These are phyloP conservation scores for Kodamaea kakaduensis DNA, from an alignment of 805 yeast genomes.

Conservation along the genomic window DNA sequence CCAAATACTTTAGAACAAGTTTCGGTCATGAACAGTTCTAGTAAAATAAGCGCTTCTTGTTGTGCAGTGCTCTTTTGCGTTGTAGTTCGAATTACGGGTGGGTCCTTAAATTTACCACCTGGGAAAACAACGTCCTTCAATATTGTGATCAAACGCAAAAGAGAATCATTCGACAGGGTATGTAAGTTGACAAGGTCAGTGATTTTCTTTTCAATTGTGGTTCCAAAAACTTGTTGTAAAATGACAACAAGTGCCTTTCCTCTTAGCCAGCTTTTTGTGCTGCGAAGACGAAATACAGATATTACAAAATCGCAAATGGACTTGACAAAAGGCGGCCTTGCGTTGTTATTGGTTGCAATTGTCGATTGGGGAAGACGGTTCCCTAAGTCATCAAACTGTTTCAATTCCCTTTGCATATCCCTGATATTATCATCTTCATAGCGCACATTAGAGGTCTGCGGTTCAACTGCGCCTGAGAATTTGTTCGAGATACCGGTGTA, in stretches of 20 bases:
- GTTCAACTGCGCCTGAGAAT: constrained; percentile 6
- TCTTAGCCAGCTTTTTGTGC: constrained; percentile 70
- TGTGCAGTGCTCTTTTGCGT: constrained; percentile 50
- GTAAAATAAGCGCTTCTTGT: constrained; percentile 54
- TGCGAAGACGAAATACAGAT: constrained; percentile 61
- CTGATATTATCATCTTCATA: constrained; percentile 27
- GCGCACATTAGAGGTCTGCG: constrained; percentile 15
- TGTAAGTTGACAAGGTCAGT: constrained; percentile 40
- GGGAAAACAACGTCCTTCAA: constrained; percentile 34
- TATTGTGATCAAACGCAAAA: constrained; percentile 33
- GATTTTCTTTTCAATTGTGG: constrained; percentile 73
- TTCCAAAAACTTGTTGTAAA: constrained; percentile 81
- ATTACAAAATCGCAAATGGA: constrained; percentile 79
- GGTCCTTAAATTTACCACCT: constrained; percentile 47
- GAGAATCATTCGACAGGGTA: constrained; percentile 38
- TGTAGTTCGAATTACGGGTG: constrained; percentile 43
- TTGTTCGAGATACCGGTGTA: constrained; percentile 26
- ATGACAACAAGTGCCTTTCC: constrained; percentile 81
- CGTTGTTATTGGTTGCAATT: constrained; percentile 15
- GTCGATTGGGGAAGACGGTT: background rate
- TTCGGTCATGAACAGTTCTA: constrained; percentile 59
- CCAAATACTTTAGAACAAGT: constrained; percentile 75
- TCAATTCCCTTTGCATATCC: constrained; percentile 55
- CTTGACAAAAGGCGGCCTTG: constrained; percentile 51
- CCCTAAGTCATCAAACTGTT: constrained; percentile 44